Percentiles rank a stretch among this genome's conserved stretches.
These are phyloP conservation scores for Pythium angustatum DNA, from an alignment of 352 stramenopile species.

Conservation along the genomic window DNA sequence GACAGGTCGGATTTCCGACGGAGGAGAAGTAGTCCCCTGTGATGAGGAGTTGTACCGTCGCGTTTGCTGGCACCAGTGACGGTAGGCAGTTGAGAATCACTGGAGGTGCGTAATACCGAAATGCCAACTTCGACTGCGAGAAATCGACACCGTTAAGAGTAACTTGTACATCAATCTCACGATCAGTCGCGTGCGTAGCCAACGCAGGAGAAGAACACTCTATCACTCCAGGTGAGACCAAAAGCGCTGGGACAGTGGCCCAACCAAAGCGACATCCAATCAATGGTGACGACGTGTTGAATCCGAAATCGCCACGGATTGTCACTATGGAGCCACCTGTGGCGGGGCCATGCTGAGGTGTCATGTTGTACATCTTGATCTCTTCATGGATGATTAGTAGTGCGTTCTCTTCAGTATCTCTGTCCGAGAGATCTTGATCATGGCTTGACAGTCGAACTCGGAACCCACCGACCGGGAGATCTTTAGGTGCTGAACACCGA, in stretches of 20 bases:
- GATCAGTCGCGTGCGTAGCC: background rate
- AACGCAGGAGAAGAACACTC: slow-evolving; percentile 15
- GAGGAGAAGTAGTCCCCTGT: slow-evolving; percentile 23
- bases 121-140: slow-evolving; percentile 16
- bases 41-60: slow-evolving; percentile 6
- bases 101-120: slow-evolving; percentile 30
- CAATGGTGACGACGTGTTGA: background rate
- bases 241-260: slow-evolving; percentile 1
- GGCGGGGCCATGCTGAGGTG: slow-evolving; percentile 8
- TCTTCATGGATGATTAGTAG: slow-evolving; percentile 7
- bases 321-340: slow-evolving; percentile 9
- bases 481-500: slow-evolving; percentile 14
- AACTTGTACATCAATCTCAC: slow-evolving; percentile 14
- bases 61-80: slow-evolving; percentile 4
- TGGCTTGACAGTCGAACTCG: slow-evolving; percentile 10
- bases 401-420: background rate
- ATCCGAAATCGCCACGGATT: slow-evolving; percentile 10
- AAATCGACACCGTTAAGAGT: slow-evolving; percentile 25
- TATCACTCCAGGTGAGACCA: slow-evolving; percentile 1
- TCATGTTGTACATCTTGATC: background rate
- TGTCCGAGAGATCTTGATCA: slow-evolving; percentile 17
- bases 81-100: slow-evolving; percentile 7
- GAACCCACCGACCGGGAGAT: slow-evolving; percentile 15
- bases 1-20: slow-evolving; percentile 8
- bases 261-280: slow-evolving; percentile 15